Conservation (phyloP, 2,329 filamentous ascomycete genomes). For the Biscogniauxia mediterranea region DNA sequence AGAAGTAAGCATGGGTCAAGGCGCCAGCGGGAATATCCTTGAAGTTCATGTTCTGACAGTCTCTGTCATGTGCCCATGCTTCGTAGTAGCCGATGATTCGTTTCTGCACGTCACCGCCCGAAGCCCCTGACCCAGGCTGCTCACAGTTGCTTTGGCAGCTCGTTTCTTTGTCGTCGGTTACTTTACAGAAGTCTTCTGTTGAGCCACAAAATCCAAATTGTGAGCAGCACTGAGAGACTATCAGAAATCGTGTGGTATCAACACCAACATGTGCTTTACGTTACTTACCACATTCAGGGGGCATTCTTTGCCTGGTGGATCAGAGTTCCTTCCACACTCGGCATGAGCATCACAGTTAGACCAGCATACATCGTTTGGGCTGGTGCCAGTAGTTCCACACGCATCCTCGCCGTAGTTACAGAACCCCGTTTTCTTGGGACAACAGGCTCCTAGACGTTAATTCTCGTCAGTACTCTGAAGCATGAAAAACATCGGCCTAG, state of each 20-base stretch:
- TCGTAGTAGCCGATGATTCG: not conserved
- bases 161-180: not conserved
- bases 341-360: conserved; percentile 34
- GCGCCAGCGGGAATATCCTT: conserved; percentile 40
- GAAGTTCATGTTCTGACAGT: not conserved
- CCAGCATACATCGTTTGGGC: conserved; percentile 31
- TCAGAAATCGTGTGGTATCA: not conserved
- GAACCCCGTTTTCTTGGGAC: conserved; percentile 4
- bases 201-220: conserved; percentile 35
- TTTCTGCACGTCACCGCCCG: conserved; percentile 7
- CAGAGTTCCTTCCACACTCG: conserved; percentile 32
- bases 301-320: conserved; percentile 24
- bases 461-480: too few species aligned
- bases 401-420: conserved; percentile 10
- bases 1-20: conserved; percentile 34
- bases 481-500: too few species aligned
- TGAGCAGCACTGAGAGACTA: too few species aligned
- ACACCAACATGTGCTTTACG: not conserved
- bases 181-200: conserved; percentile 23
- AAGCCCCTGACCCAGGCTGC: conserved; percentile 10
- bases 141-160: conserved; percentile 28
- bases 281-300: conserved; percentile 35
- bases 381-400: conserved; percentile 23
- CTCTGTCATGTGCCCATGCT: conserved; percentile 1
- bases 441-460: conserved; percentile 6